Evolutionary conservation across 495 filamentous ascomycete species (phyloP).

Genomic region (Penicillium angulare): DNA sequence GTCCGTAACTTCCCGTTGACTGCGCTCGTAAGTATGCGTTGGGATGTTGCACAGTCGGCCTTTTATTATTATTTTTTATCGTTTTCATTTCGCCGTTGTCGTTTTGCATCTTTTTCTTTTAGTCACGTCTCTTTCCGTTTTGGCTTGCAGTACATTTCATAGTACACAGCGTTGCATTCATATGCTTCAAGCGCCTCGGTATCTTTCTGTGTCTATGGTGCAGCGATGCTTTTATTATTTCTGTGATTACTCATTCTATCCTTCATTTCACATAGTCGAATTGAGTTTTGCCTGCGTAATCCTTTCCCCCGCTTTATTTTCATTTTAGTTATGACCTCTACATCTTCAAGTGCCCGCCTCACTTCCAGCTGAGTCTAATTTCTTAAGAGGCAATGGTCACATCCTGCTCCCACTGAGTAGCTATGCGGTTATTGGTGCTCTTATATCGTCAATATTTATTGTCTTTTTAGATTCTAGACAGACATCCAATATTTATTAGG

Average conservation of each 20-base stretch:
- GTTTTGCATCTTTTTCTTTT: neutral
- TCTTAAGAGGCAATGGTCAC: too few relatives aligned
- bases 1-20: constrained; percentile 16
- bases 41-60: neutral
- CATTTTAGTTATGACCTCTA: neutral
- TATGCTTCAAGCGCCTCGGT: constrained; percentile 20
- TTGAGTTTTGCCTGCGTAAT: neutral
- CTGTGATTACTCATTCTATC: neutral
- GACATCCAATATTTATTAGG: too few relatives aligned
- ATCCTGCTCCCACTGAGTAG: too few relatives aligned
- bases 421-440: too few relatives aligned
- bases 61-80: neutral
- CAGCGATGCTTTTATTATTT: constrained; percentile 2
- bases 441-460: too few relatives aligned
- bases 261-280: neutral
- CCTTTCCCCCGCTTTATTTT: neutral
- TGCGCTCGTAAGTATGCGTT: constrained; percentile 1
- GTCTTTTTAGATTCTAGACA: too few relatives aligned
- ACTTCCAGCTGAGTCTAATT: too few relatives aligned
- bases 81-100: neutral
- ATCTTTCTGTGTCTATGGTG: constrained; percentile 1
- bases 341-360: too few relatives aligned
- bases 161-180: constrained; percentile 24
- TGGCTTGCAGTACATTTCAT: neutral
- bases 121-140: neutral